Conservation (phyloP, 495 filamentous ascomycete species). For the Pseudomonodictys pantanalensis region DNA sequence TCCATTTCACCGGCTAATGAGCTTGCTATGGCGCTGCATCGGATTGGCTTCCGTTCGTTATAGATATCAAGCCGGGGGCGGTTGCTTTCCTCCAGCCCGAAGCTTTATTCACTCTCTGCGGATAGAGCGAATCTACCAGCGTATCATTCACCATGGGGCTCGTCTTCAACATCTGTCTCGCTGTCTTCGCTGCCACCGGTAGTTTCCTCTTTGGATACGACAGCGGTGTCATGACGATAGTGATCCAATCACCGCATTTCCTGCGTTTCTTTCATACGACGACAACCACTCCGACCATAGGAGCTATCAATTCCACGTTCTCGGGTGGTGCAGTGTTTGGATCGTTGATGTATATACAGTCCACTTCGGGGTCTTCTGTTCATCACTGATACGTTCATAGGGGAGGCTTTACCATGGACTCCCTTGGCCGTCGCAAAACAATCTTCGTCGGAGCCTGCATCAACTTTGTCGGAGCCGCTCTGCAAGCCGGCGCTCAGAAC, state of each 20-base stretch:
- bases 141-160: conserved; percentile 20
- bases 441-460: conserved; percentile 44
- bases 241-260: conserved; percentile 45
- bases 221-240: conserved; percentile 42
- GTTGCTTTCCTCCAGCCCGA: neutral
- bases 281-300: conserved; percentile 25
- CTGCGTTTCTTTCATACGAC: conserved; percentile 32
- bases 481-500: conserved; percentile 41
- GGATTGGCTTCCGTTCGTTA: too few species aligned
- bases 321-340: conserved; percentile 42
- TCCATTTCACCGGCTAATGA: too few species aligned
- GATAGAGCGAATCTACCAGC: too few species aligned
- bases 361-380: neutral
- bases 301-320: conserved; percentile 36
- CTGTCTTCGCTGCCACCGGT: conserved; percentile 42
- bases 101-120: neutral
- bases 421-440: conserved; percentile 48
- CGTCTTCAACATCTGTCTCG: conserved; percentile 27
- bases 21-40: too few species aligned
- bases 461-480: conserved; percentile 39
- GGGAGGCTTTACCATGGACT: conserved; percentile 52
- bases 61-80: too few species aligned
- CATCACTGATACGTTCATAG: conserved; percentile 42
- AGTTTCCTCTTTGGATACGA: conserved; percentile 43
- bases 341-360: conserved; percentile 44